These are phyloP conservation scores for Annulohypoxylon truncatum DNA, from an alignment of 2,329 filamentous ascomycete genomes.

Conservation along the genomic window DNA sequence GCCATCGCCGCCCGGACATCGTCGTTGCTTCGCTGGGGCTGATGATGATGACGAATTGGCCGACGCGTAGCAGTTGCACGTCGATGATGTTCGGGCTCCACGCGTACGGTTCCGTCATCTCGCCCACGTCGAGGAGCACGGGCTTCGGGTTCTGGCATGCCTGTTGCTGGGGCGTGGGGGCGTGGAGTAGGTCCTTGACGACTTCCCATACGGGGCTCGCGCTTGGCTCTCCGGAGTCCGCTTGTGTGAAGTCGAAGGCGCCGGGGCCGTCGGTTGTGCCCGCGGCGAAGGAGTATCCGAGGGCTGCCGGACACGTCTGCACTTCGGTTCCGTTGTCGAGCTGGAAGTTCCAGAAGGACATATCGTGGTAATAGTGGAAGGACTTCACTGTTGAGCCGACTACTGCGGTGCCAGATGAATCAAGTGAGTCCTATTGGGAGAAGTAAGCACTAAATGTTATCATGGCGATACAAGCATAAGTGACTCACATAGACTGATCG, in stretches of 20 bases:
- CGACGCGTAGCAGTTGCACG: slow-evolving; percentile 83
- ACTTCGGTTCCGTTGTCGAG: slow-evolving; percentile 78
- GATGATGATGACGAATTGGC: slow-evolving; percentile 86
- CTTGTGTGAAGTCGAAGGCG: slow-evolving; percentile 89
- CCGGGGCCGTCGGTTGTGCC: slow-evolving; percentile 92
- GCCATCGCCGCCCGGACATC: slow-evolving; percentile 91
- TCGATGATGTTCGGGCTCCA: slow-evolving; percentile 94
- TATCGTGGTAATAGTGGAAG: slow-evolving; percentile 84
- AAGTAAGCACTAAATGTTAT: background rate
- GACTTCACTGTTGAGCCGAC: slow-evolving; percentile 75
- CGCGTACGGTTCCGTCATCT: slow-evolving; percentile 77
- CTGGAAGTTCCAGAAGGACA: slow-evolving; percentile 77
- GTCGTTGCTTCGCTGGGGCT: slow-evolving; percentile 89
- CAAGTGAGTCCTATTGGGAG: slow-evolving; percentile 62
- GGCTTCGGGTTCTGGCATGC: slow-evolving; percentile 85
- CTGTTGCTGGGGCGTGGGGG: slow-evolving; percentile 75
- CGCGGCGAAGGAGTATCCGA: slow-evolving; percentile 90
- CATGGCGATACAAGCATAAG: background rate
- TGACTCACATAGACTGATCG: slow-evolving; percentile 56
- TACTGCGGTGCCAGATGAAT: slow-evolving; percentile 60
- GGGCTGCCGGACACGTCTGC: slow-evolving; percentile 82
- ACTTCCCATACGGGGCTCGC: slow-evolving; percentile 81
- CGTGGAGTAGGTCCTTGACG: slow-evolving; percentile 76
- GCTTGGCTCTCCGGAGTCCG: slow-evolving; percentile 75
- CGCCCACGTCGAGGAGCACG: slow-evolving; percentile 86